A percentile compares a stretch with the other conserved stretches of the same genome.
Conservation (phyloP, 768 basidiomycete genomes). For the Leccinum imitatum region DNA sequence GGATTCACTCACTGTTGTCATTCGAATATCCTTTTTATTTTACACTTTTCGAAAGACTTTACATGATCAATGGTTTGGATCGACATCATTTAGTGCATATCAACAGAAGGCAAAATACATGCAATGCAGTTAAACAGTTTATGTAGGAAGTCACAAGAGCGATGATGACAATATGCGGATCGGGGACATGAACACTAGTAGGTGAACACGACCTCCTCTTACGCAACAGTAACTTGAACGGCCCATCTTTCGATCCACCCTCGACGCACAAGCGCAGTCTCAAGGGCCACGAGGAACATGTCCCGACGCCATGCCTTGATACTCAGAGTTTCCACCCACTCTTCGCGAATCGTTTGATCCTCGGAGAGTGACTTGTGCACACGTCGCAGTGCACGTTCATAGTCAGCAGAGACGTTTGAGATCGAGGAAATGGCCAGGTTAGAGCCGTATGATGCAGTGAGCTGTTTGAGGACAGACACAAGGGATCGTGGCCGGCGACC, state of each 20-base stretch:
- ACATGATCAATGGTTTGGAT: background rate
- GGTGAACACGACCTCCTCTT: slow-evolving; percentile 1
- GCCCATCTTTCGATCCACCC: slow-evolving; percentile 50
- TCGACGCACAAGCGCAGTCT: slow-evolving; percentile 48
- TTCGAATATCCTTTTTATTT: background rate
- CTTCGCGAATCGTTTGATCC: slow-evolving; percentile 15
- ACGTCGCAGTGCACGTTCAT: slow-evolving; percentile 18
- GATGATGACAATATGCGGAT: background rate
- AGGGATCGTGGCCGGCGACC: slow-evolving; percentile 40
- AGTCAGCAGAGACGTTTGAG: slow-evolving; percentile 40
- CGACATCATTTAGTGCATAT: background rate
- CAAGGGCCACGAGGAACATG: slow-evolving; percentile 48
- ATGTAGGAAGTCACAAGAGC: no score
- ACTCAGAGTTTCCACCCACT: slow-evolving; percentile 26
- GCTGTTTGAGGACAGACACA: slow-evolving; percentile 36
- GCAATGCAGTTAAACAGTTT: background rate
- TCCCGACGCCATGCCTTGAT: slow-evolving; percentile 45
- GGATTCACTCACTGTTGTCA: no score
- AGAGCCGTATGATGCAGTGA: slow-evolving; percentile 28
- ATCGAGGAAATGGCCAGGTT: slow-evolving; percentile 35
- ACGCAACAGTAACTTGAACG: slow-evolving; percentile 22
- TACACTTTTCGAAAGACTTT: background rate
- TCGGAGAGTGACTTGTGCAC: slow-evolving; percentile 7
- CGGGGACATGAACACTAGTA: background rate
- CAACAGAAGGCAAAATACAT: background rate